Conservation (phyloP, 2,329 filamentous ascomycete species). For the Thermomyces lanuginosus region DNA sequence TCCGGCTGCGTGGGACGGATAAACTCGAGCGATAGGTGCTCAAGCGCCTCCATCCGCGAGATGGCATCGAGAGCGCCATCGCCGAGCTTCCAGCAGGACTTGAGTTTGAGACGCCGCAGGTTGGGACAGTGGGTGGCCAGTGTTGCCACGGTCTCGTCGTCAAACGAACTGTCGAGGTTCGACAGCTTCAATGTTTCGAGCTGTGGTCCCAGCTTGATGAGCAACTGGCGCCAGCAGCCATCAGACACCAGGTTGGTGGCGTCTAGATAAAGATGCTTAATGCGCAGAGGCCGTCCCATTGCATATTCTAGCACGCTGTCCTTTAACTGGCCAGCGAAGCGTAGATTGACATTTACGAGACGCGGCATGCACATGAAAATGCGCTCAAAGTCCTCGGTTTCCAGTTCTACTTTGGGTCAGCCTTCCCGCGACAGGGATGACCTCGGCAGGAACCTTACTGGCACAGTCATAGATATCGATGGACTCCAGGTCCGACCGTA, state of each 20-base stretch:
- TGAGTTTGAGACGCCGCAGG: constrained; percentile 61
- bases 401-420: constrained; percentile 38
- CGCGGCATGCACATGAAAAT: constrained; percentile 62
- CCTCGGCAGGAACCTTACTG: constrained; percentile 22
- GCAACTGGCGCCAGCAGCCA: constrained; percentile 54
- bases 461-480: constrained; percentile 47
- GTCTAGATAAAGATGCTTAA: constrained; percentile 64
- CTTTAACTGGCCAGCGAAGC: constrained; percentile 84
- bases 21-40: constrained; percentile 61
- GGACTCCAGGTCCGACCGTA: constrained; percentile 37
- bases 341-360: constrained; percentile 55
- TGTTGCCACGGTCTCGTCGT: constrained; percentile 49
- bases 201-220: constrained; percentile 46
- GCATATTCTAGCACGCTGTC: constrained; percentile 70
- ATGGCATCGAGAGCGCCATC: constrained; percentile 50
- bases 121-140: constrained; percentile 50
- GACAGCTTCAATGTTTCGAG: constrained; percentile 61
- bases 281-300: constrained; percentile 48
- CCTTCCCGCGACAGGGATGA: not conserved
- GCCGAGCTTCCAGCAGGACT: constrained; percentile 60
- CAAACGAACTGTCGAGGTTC: constrained; percentile 68
- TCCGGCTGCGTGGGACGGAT: constrained; percentile 39
- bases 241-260: constrained; percentile 72
- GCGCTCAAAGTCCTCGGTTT: constrained; percentile 57
- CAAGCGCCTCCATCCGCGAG: constrained; percentile 43